Percentiles rank a stretch among this genome's conserved stretches.
Conservation (phyloP, 2,329 filamentous ascomycete species). For the Fragosphaeria purpurea region DNA sequence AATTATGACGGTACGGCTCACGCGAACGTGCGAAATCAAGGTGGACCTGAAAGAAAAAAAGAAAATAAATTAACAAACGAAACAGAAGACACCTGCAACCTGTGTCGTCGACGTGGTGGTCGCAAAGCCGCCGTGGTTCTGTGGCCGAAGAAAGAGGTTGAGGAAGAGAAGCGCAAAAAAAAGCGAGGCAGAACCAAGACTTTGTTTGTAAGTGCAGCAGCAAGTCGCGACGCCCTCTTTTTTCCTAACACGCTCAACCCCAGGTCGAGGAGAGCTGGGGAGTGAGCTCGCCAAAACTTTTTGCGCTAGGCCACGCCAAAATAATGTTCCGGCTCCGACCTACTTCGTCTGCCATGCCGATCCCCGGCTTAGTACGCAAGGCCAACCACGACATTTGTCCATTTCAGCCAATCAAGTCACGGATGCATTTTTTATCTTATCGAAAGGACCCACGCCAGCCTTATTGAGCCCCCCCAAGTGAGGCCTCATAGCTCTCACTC, state of each 20-base stretch:
- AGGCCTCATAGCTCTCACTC: too few relatives aligned
- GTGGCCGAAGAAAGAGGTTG: neutral
- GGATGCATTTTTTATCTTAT: too few relatives aligned
- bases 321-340: slow-evolving; percentile 13
- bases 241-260: neutral
- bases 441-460: too few relatives aligned
- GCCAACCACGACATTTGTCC: too few relatives aligned
- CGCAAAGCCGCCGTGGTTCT: too few relatives aligned
- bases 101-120: neutral
- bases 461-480: too few relatives aligned
- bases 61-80: neutral
- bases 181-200: neutral
- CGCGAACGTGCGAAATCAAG: too few relatives aligned
- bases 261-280: slow-evolving; percentile 20
- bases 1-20: too few relatives aligned
- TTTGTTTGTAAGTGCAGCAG: neutral
- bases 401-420: too few relatives aligned
- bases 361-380: too few relatives aligned
- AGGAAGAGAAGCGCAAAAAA: neutral
- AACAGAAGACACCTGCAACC: neutral
- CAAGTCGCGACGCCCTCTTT: slow-evolving; percentile 5
- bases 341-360: too few relatives aligned
- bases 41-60: neutral
- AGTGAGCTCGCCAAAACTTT: slow-evolving; percentile 25
- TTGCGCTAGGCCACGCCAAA: slow-evolving; percentile 21